phyloP scores from a whole-genome alignment of 768 basidiomycete genomes.

The Suillus occidentalis region DNA sequence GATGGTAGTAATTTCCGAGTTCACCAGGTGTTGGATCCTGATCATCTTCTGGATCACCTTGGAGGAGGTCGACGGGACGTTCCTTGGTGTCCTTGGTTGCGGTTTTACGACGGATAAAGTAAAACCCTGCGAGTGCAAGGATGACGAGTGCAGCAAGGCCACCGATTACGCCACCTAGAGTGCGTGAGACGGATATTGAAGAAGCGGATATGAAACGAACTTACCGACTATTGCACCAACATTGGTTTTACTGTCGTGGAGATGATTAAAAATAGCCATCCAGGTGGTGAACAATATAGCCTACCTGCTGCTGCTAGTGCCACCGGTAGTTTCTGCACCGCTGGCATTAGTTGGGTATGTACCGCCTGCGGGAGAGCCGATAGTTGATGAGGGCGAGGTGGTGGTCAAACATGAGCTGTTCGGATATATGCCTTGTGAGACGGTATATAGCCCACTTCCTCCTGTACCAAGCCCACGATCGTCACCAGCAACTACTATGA shows the following conservation, averaged over 20 bases:
- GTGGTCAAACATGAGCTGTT: constrained; percentile 55
- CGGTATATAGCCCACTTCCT: constrained; percentile 61
- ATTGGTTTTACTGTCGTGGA: constrained; percentile 32
- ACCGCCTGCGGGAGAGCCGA: constrained; percentile 75
- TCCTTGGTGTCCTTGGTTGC: constrained; percentile 45
- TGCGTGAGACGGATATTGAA: constrained; percentile 11
- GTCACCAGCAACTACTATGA: constrained; percentile 70
- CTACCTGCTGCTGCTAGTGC: constrained; percentile 24
- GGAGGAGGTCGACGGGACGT: constrained; percentile 66
- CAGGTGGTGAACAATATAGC: constrained; percentile 6
- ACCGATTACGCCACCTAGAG: constrained; percentile 52
- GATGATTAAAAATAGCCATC: constrained; percentile 4
- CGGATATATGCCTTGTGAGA: constrained; percentile 50
- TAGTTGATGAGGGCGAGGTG: constrained; percentile 73
- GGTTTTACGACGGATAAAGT: constrained; percentile 51
- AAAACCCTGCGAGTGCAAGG: constrained; percentile 41
- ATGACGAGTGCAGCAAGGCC: constrained; percentile 53
- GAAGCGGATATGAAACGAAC: constrained; percentile 8
- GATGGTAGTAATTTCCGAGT: constrained; percentile 69
- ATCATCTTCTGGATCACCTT: constrained; percentile 53
- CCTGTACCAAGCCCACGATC: constrained; percentile 63
- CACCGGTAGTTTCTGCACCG: constrained; percentile 31
- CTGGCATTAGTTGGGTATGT: constrained; percentile 58
- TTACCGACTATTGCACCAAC: constrained; percentile 53
- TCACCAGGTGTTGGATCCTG: constrained; percentile 42